phyloP scores from a whole-genome alignment of 495 filamentous ascomycete species.

The Tetracladium setigerum region DNA sequence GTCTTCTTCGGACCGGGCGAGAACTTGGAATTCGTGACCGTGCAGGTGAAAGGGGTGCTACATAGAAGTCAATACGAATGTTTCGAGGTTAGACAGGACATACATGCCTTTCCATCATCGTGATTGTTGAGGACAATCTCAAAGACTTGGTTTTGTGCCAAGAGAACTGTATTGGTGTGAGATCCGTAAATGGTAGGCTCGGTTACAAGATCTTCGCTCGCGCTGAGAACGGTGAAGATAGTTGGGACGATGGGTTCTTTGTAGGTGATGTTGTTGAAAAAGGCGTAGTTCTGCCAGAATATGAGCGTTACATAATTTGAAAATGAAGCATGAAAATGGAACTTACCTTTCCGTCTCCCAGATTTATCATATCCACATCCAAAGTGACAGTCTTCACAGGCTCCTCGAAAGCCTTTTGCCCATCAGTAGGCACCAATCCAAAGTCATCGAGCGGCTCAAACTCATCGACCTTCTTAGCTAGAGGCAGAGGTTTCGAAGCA shows the following conservation, averaged over 20 bases:
- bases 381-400: slow-evolving; percentile 48
- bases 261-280: slow-evolving; percentile 73
- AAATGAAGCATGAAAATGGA: background rate
- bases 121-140: slow-evolving; percentile 77
- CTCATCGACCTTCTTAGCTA: slow-evolving; percentile 36
- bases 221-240: slow-evolving; percentile 63
- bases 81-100: background rate
- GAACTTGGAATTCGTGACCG: slow-evolving; percentile 75
- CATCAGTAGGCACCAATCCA: slow-evolving; percentile 50
- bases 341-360: slow-evolving; percentile 57
- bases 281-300: slow-evolving; percentile 40
- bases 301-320: background rate
- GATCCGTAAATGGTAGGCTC: slow-evolving; percentile 61
- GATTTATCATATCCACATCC: slow-evolving; percentile 37
- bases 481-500: slow-evolving; percentile 40
- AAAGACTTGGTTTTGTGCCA: slow-evolving; percentile 57
- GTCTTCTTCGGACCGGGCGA: slow-evolving; percentile 40
- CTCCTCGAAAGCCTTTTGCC: slow-evolving; percentile 32
- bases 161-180: slow-evolving; percentile 57
- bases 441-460: slow-evolving; percentile 61
- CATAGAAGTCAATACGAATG: background rate
- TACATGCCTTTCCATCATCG: slow-evolving; percentile 48
- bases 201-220: slow-evolving; percentile 46
- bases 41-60: slow-evolving; percentile 47
- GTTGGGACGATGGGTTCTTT: slow-evolving; percentile 68